Evolutionary conservation across 2,329 filamentous ascomycete genomes (phyloP).

Genomic region (Trichoderma sp.): DNA sequence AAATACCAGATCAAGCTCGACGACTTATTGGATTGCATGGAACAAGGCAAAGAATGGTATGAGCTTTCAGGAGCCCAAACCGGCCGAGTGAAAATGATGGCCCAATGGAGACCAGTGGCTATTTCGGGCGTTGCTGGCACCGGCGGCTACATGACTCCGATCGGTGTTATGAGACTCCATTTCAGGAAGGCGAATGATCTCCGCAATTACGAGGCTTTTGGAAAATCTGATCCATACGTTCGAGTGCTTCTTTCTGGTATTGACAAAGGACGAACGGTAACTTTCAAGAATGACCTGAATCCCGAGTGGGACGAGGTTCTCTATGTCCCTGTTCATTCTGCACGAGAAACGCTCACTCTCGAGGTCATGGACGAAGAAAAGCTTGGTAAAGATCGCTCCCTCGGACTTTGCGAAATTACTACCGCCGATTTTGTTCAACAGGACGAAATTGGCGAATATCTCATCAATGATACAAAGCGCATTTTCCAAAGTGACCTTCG

Average conservation of each 20-base stretch:
- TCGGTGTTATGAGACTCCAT: constrained; percentile 94
- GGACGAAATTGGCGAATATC: constrained; percentile 78
- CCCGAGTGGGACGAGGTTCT: constrained; percentile 95
- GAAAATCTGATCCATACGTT: constrained; percentile 95
- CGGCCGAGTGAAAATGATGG: constrained; percentile 85
- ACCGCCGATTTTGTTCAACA: constrained; percentile 79
- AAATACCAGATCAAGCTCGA: constrained; percentile 95
- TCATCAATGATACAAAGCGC: constrained; percentile 76
- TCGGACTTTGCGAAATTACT: constrained; percentile 78
- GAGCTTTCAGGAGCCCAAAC: constrained; percentile 79
- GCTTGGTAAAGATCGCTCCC: constrained; percentile 84
- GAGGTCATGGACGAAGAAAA: constrained; percentile 98
- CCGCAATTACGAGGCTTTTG: constrained; percentile 90
- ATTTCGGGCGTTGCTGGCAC: constrained; percentile 79
- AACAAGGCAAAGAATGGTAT: constrained; percentile 96
- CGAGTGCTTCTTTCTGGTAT: constrained; percentile 88
- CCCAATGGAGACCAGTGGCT: constrained; percentile 94
- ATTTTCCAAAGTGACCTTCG: constrained; percentile 69
- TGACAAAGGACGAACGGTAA: constrained; percentile 89
- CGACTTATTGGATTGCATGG: constrained; percentile 88
- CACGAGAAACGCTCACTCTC: constrained; percentile 79
- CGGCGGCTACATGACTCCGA: constrained; percentile 88
- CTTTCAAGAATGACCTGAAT: constrained; percentile 92
- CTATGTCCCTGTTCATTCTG: constrained; percentile 86
- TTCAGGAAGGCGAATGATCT: constrained; percentile 82